Evolutionary conservation across 1,284 basidiomycete genomes (phyloP).

Genomic region (Porodaedalea pini): DNA sequence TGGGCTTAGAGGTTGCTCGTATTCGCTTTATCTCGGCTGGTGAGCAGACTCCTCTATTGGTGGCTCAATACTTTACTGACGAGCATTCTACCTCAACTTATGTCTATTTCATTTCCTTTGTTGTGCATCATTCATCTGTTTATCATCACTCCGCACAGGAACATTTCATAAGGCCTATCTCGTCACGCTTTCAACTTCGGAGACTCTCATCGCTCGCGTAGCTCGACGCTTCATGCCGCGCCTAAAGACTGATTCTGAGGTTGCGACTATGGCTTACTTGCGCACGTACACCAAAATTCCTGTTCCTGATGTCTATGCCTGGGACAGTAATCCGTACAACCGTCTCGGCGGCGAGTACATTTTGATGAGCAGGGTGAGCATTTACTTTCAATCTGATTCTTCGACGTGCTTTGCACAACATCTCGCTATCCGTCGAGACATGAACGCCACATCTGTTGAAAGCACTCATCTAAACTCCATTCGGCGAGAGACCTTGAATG

Average conservation of each 20-base stretch:
- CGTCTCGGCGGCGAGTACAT: conserved; percentile 79
- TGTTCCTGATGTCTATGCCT: conserved; percentile 67
- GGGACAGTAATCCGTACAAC: conserved; percentile 78
- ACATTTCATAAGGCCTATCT: conserved; percentile 84
- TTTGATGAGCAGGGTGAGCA: conserved; percentile 73
- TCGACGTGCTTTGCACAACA: neutral
- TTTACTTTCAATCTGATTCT: neutral
- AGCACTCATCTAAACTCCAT: neutral
- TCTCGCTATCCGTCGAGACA: neutral
- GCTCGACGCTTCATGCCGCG: conserved; percentile 79
- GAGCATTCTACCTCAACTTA: too few relatives aligned
- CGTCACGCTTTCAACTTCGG: conserved; percentile 45
- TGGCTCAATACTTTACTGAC: conserved; percentile 3
- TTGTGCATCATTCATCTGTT: conserved; percentile 19
- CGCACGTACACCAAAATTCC: conserved; percentile 64
- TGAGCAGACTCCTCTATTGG: conserved; percentile 31
- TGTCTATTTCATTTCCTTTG: conserved; percentile 7
- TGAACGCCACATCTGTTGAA: conserved; percentile 4
- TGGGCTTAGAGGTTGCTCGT: conserved; percentile 57
- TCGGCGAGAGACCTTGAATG: neutral
- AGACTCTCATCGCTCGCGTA: conserved; percentile 68
- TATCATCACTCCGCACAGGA: conserved; percentile 37
- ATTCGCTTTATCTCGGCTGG: conserved; percentile 74
- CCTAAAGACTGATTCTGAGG: conserved; percentile 78
- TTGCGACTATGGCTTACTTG: conserved; percentile 75